Evolutionary conservation across 73 alveolate genomes (phyloP).

Genomic region (Symbiodinium natans): DNA sequence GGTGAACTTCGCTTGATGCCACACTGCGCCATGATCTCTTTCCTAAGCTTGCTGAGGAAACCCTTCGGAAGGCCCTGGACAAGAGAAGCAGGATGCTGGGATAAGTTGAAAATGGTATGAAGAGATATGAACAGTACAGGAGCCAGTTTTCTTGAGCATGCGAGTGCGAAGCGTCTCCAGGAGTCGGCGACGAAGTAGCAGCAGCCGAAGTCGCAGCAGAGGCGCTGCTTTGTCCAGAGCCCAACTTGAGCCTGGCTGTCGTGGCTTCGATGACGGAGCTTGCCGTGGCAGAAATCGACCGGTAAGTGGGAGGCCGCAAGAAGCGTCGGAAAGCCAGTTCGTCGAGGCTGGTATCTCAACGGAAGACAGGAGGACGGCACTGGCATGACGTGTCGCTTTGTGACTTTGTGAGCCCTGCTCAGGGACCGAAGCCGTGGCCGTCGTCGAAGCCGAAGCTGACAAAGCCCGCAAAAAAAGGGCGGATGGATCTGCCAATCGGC

Average conservation of each 20-base stretch:
- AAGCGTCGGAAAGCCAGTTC: neutral
- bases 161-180: neutral
- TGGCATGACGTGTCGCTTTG: too few relatives aligned
- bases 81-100: neutral
- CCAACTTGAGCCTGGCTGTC: too few relatives aligned
- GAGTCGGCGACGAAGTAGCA: conserved; percentile 13
- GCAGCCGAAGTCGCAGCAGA: conserved; percentile 22
- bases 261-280: too few relatives aligned
- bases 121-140: too few relatives aligned
- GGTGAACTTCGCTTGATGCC: too few relatives aligned
- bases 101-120: too few relatives aligned
- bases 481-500: too few relatives aligned
- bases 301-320: neutral
- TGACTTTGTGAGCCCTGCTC: neutral
- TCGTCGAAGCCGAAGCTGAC: conserved; percentile 6
- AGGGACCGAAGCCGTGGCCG: conserved; percentile 26
- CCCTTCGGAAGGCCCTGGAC: neutral
- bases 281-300: too few relatives aligned
- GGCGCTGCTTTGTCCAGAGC: neutral
- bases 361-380: too few relatives aligned
- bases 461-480: neutral
- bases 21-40: too few relatives aligned
- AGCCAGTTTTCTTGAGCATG: neutral
- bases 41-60: conserved; percentile 8
- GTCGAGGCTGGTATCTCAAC: conserved; percentile 13